Conservation (phyloP, 495 filamentous ascomycete genomes). For the Neurospora tetraspora region DNA sequence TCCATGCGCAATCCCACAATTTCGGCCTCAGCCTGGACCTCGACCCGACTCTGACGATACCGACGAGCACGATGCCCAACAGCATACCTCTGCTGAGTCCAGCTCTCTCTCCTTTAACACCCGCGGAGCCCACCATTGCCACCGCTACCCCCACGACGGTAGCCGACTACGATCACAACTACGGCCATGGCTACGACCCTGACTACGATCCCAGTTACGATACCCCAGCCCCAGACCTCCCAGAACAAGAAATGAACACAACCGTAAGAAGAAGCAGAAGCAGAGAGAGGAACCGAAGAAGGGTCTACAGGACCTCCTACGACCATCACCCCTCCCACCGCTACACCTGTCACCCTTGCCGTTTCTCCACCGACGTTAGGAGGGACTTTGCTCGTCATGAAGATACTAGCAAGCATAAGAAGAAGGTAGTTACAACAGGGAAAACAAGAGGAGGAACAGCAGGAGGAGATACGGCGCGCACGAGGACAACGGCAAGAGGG, state of each 20-base stretch:
- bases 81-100: not conserved
- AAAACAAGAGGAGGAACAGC: not conserved
- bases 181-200: not conserved
- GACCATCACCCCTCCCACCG: not conserved
- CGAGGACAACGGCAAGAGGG: not conserved
- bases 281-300: too few relatives aligned
- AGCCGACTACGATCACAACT: not conserved
- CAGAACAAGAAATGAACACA: not conserved
- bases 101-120: not conserved
- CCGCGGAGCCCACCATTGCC: not conserved
- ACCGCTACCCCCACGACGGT: not conserved
- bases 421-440: not conserved
- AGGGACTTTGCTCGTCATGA: not conserved
- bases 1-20: not conserved
- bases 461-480: not conserved
- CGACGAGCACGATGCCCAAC: not conserved
- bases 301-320: not conserved
- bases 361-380: not conserved
- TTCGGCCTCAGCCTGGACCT: not conserved
- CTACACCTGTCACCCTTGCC: not conserved
- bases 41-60: not conserved
- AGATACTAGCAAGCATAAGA: not conserved
- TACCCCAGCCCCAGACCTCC: not conserved
- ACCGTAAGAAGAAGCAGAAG: not conserved
- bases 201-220: too few relatives aligned